Evolutionary conservation across 2,329 filamentous ascomycete species (phyloP).

Genomic region (Colletotrichum limetticola): DNA sequence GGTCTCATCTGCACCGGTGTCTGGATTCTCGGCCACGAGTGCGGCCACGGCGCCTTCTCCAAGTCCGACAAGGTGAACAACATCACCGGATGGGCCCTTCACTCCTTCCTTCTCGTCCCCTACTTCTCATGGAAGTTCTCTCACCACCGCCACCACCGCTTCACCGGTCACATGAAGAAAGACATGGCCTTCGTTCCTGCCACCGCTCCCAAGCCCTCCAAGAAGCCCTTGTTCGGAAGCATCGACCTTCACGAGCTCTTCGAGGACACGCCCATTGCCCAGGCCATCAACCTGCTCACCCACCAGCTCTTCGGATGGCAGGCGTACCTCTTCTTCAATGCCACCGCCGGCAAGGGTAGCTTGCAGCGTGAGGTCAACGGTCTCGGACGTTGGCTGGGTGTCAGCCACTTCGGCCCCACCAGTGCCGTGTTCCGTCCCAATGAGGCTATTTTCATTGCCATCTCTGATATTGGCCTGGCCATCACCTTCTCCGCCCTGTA

Average conservation of each 20-base stretch:
- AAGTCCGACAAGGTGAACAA: slow-evolving; percentile 66
- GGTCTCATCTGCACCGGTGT: slow-evolving; percentile 74
- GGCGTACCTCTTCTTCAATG: slow-evolving; percentile 71
- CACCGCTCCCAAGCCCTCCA: slow-evolving; percentile 50
- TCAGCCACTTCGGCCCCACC: slow-evolving; percentile 70
- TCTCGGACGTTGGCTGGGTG: slow-evolving; percentile 51
- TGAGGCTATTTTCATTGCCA: slow-evolving; percentile 65
- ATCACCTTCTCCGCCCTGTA: slow-evolving; percentile 63
- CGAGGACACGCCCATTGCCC: slow-evolving; percentile 71
- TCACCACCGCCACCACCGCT: slow-evolving; percentile 76
- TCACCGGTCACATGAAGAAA: slow-evolving; percentile 74
- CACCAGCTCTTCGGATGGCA: slow-evolving; percentile 76
- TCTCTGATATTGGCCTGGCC: slow-evolving; percentile 70
- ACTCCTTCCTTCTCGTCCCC: slow-evolving; percentile 74
- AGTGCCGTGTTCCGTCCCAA: slow-evolving; percentile 69
- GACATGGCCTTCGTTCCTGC: slow-evolving; percentile 73
- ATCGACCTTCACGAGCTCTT: slow-evolving; percentile 63
- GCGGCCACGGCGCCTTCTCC: slow-evolving; percentile 77
- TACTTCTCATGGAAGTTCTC: slow-evolving; percentile 81
- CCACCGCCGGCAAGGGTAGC: slow-evolving; percentile 59
- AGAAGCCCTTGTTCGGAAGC: slow-evolving; percentile 47
- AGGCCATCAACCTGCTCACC: slow-evolving; percentile 63
- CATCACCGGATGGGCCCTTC: slow-evolving; percentile 70
- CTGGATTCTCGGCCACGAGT: slow-evolving; percentile 79
- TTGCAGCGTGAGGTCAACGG: slow-evolving; percentile 53